Evolutionary conservation across 1,284 basidiomycete species (phyloP), one percentile per base, ranked within the genome.

Genomic region (Boletus albobrunnescens): DNA sequence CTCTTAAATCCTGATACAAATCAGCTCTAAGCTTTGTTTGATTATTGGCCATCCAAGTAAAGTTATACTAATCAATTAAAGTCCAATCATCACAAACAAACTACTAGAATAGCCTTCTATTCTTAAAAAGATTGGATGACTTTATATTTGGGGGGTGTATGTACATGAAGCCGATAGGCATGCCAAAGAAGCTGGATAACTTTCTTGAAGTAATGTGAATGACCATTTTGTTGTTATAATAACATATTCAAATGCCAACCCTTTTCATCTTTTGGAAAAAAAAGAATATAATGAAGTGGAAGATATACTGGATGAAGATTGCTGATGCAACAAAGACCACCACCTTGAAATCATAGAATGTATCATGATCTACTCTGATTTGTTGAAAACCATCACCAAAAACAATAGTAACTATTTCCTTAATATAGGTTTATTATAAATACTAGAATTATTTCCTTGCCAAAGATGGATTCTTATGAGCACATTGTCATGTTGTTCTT

Each of bases 71-170:
- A 7, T 72, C 65, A 24, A 59, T 54, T 0, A 57, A 58, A 2
- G 69, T 68, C 60, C 58, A 71, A 17, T 58, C 64, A 53, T 73
- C 66, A 44, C 66, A 68, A 6, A 67, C 24, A 35, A 68, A 73
- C 14, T 73, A 67, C 37, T 73, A 69, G 30, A 78, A 69, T 0
- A 78, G 61, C 0, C 63, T 57, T 0, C 70, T 68, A 44, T 60
- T 69, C 13, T 56, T 65, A n/a, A 76, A 60, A 2, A 77, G 32
- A 47, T 63, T 61, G 0, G 1, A 2, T 17, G 51, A 41, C 9
- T 61, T 49, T 3, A 54, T 8, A 0, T 49, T 0, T 1, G 0
- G 0, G n/a, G n/a, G n/a, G n/a, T 4, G 43, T 36, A 3, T 1
- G 3, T 0, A 36, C 2, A 32, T 59, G 49, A 1, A 59, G 30